phyloP scores from a whole-genome alignment of 306 rosid species.

The Gillenia trifoliata region DNA sequence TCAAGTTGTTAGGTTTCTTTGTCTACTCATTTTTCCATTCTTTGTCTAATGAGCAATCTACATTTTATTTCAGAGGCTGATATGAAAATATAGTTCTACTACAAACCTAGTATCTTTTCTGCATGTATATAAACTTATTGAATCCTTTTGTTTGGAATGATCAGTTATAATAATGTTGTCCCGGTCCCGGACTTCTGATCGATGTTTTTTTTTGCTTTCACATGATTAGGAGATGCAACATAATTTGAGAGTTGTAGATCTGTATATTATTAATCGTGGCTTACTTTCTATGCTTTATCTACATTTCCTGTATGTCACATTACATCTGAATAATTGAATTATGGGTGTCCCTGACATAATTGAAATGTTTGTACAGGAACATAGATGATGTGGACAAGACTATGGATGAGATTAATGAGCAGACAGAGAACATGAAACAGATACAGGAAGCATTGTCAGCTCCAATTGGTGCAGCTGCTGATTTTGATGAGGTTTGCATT shows the following conservation, averaged over 20 bases:
- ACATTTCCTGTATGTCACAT: not conserved
- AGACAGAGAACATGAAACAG: conserved; percentile 96
- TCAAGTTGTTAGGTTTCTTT: not conserved
- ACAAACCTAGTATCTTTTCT: not conserved
- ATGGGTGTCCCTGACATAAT: not conserved
- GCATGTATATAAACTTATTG: not conserved
- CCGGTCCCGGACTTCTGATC: not conserved
- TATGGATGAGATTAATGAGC: conserved; percentile 98
- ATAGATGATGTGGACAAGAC: conserved; percentile 96
- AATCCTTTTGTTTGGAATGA: not conserved
- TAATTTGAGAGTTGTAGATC: not conserved
- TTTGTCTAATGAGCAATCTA: not conserved
- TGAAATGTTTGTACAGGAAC: conserved; percentile 47
- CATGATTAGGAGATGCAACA: not conserved
- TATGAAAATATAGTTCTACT: not conserved
- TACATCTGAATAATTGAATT: not conserved
- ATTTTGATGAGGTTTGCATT: conserved; percentile 81
- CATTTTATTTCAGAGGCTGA: not conserved
- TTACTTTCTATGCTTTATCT: not conserved
- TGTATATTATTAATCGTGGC: not conserved
- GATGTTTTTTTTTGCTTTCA: not conserved
- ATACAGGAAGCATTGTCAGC: conserved; percentile 92
- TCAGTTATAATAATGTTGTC: not conserved
- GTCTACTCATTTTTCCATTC: not conserved
- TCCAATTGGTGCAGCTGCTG: conserved; percentile 85